Base-by-base conservation (phyloP, 2,329 filamentous ascomycete species). In the Aspergillus pseudonomiae region DNA sequence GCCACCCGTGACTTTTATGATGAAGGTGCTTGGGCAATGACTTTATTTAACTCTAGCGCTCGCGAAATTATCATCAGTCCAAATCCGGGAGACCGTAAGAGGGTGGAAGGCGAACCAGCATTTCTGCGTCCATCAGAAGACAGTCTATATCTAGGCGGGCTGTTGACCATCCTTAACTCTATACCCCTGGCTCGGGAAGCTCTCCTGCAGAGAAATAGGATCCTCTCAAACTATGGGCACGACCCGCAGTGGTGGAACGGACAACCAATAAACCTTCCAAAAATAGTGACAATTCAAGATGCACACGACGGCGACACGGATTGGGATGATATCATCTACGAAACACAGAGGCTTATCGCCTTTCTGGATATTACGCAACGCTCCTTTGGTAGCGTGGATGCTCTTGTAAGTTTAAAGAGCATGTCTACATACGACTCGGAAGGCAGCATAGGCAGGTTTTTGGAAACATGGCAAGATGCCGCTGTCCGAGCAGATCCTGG, bases 191-290 rank as follows among this genome's bases (percentile, higher is more conserved):
- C 83, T 24, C 81, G 86, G 61, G 86, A 88, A 70, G 83, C 84
- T 10, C 78, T 89, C 11, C 73, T 89, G 14, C 73, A 82, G 46
- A 78, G 82, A n/a, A 76, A 77, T 9, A 75, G 81, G 30, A 68
- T 79, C 6, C 73, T 82, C 28, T 71, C 75, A 2, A 79, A 84
- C 62, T 89, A 89, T 68, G 85, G 85, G 50, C 74, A 82, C 59
- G 82, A 88, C 63, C 68, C 79, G 1, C 83, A 87, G 12, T 90
- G 88, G 88, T 90, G 88, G 87, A 85, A 83, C 68, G 88, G 88
- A 24, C 81, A 80, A 34, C 72, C 81, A 0, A 83, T 86, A 30
- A 76, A 81, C 34, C 73, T 82, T 16, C 79, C 84, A 4, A 82
- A 81, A 54, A 82, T 85, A 26, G 80, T 87, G n/a, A 80, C 83